These are phyloP conservation scores for Chrysopogon serrulatus DNA, from an alignment of 176 grass and related monocot species.

Conservation along the genomic window DNA sequence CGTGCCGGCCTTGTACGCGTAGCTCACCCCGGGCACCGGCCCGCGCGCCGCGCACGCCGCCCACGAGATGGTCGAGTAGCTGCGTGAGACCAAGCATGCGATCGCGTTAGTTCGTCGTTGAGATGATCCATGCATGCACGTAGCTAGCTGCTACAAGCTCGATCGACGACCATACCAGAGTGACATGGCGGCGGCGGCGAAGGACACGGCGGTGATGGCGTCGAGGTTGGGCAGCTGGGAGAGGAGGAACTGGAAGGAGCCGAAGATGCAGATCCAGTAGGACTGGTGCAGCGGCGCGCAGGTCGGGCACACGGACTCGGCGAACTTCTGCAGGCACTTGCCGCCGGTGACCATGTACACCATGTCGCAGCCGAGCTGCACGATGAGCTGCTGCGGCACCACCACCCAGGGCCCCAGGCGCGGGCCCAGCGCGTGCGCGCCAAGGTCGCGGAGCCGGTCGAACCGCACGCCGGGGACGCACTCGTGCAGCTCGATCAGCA, in stretches of 20 bases:
- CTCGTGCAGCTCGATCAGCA: slow-evolving; percentile 93
- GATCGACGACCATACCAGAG: slow-evolving; percentile 19
- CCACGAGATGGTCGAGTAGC: slow-evolving; percentile 67
- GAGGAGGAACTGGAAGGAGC: slow-evolving; percentile 65
- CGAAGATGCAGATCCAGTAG: slow-evolving; percentile 86
- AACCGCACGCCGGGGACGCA: slow-evolving; percentile 82
- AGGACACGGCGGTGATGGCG: slow-evolving; percentile 61
- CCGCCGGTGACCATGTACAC: slow-evolving; percentile 89
- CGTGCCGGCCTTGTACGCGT: slow-evolving; percentile 20
- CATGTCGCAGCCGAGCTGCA: slow-evolving; percentile 66
- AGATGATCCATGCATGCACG: too few species aligned
- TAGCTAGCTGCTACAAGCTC: too few species aligned
- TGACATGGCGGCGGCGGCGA: slow-evolving; percentile 74
- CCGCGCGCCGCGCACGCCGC: slow-evolving; percentile 47
- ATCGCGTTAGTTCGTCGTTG: too few species aligned
- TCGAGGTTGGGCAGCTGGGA: slow-evolving; percentile 68
- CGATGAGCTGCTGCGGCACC: slow-evolving; percentile 74
- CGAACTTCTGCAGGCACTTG: slow-evolving; percentile 60
- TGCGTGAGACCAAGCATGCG: background rate
- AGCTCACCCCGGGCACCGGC: slow-evolving; percentile 39
- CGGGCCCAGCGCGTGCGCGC: slow-evolving; percentile 67
- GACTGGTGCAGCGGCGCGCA: slow-evolving; percentile 47
- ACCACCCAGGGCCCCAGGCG: slow-evolving; percentile 74
- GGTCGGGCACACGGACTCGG: slow-evolving; percentile 25
- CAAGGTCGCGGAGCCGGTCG: slow-evolving; percentile 80